phyloP scores from a whole-genome alignment of 2,329 filamentous ascomycete genomes.

The Macrophomina pseudophaseolina region DNA sequence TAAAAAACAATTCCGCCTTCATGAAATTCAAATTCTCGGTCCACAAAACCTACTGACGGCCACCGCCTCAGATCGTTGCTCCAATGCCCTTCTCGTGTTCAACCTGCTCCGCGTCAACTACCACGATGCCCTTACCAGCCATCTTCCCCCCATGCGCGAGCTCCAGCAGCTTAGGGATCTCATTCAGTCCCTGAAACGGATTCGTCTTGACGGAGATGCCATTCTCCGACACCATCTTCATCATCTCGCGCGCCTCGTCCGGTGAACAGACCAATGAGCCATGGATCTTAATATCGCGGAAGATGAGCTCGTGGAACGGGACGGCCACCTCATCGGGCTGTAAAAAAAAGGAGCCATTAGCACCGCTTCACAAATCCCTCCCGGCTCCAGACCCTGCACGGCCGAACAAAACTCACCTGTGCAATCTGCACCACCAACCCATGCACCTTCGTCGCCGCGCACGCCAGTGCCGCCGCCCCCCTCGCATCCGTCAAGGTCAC shows the following conservation, averaged over 20 bases:
- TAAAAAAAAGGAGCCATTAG: neutral
- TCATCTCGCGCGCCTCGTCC: conserved; percentile 54
- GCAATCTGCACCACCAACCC: conserved; percentile 64
- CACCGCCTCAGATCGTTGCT: neutral
- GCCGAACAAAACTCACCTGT: conserved; percentile 45
- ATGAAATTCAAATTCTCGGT: too few relatives aligned
- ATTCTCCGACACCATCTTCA: conserved; percentile 53
- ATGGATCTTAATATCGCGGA: conserved; percentile 58
- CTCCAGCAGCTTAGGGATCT: conserved; percentile 57
- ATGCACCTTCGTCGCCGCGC: conserved; percentile 64
- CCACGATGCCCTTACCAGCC: conserved; percentile 60
- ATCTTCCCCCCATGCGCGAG: conserved; percentile 59
- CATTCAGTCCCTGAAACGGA: conserved; percentile 58
- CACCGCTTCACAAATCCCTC: too few relatives aligned
- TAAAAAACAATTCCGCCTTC: too few relatives aligned
- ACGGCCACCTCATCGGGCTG: conserved; percentile 46
- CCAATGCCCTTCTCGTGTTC: conserved; percentile 37
- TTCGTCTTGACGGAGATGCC: conserved; percentile 58
- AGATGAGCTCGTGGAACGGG: conserved; percentile 56
- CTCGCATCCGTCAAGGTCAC: conserved; percentile 61
- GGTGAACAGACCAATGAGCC: conserved; percentile 54
- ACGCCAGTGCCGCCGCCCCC: conserved; percentile 56
- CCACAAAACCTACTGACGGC: neutral
- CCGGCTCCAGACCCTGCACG: too few relatives aligned
- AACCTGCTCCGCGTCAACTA: conserved; percentile 57